Evolutionary conservation across 768 basidiomycete species (phyloP).

Genomic region (Pholiota conissans): DNA sequence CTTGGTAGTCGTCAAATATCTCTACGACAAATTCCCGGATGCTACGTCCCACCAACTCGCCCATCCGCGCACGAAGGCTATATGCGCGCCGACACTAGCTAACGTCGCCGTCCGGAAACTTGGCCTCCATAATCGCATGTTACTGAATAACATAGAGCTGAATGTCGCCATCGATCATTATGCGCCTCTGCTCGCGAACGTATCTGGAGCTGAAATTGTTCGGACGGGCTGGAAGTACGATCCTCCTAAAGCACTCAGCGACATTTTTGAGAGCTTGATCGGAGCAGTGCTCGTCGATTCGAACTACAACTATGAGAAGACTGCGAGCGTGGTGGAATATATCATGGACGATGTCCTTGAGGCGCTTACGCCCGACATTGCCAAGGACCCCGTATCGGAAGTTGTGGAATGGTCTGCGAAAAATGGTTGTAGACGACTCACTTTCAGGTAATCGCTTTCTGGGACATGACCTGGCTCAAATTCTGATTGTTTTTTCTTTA

Average conservation of each 20-base stretch:
- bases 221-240: conserved; percentile 77
- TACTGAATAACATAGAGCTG: conserved; percentile 70
- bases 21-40: conserved; percentile 66
- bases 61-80: conserved; percentile 64
- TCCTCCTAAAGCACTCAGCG: conserved; percentile 84
- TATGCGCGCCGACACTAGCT: conserved; percentile 76
- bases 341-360: conserved; percentile 70
- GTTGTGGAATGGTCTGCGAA: conserved; percentile 66
- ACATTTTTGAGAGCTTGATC: conserved; percentile 82
- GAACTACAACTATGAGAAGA: conserved; percentile 70
- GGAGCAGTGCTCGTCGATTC: conserved; percentile 85
- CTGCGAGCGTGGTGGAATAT: conserved; percentile 56
- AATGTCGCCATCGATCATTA: conserved; percentile 62
- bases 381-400: conserved; percentile 71
- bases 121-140: conserved; percentile 64
- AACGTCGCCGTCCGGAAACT: conserved; percentile 66
- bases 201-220: conserved; percentile 62
- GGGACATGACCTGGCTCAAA: not conserved
- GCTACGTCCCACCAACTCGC: conserved; percentile 80
- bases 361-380: conserved; percentile 56
- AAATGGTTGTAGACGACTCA: conserved; percentile 50
- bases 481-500: conserved; percentile 1
- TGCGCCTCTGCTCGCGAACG: conserved; percentile 55
- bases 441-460: conserved; percentile 26
- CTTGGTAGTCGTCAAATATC: conserved; percentile 68